Evolutionary conservation across 1,284 basidiomycete species (phyloP), one percentile per base, ranked within the genome.

Genomic region (Afroboletus lepidellus): DNA sequence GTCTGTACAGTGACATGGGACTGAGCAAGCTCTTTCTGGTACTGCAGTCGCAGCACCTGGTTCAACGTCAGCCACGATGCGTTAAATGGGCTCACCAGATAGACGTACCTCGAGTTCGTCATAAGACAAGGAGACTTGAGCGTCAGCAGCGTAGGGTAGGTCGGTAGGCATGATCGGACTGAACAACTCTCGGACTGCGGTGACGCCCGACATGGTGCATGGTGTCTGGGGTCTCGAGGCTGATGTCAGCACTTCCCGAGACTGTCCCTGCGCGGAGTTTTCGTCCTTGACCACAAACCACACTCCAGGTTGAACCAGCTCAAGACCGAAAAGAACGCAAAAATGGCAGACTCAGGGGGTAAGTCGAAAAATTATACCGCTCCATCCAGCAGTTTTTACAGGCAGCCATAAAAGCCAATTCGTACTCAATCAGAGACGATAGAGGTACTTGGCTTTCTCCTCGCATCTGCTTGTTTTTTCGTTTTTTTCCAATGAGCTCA

Each of bases 141-240:
- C 95, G 69, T 98, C 94, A 20, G 94, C 94, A 55, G 95, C 94
- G 72, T 98, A 98, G 18, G 94, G 94, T n/a, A 98, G 77, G 63
- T 95, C 92, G 48, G 89, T 90, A 34, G 84, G 67, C 86, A 87
- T 87, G 56, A 58, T 55, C 39, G 52, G 41, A 42, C 21, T 34
- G 48, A 54, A 32, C 24, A 34, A 37, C 25, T 12, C 13, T 16
- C 8, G 27, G 36, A 46, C 57, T 64, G 64, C 57, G 53, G 55
- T 18, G 45, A 33, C n/a, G 45, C 12, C 32, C 20, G 12, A 12
- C 7, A 15, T 1, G 23, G 42, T 30, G 18, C 3, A 7, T 3
- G 46, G 54, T 68, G 53, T 41, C 57, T 56, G 61, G 67, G 65
- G 61, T n/a, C 59, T 37, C 21, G 8, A 3, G 39, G 55, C 60